Conservation (phyloP, 2,329 filamentous ascomycete species). For the Chrysoporthe puriensis region DNA sequence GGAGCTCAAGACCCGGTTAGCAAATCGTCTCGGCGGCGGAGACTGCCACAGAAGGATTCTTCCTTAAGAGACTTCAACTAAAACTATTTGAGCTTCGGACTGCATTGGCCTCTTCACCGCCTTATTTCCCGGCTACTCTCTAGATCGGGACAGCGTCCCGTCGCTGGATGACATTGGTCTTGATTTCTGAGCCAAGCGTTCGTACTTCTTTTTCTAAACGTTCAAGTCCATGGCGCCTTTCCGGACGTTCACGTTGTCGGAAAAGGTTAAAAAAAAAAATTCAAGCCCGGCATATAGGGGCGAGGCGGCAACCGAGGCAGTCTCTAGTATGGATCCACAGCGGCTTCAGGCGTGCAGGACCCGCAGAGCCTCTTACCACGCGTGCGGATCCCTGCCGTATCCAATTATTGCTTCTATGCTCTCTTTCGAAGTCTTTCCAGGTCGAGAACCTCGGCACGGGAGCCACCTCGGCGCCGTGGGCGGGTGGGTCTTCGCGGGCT, state of each 20-base stretch:
- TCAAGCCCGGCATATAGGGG: neutral
- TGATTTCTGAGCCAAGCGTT: neutral
- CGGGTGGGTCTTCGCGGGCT: constrained; percentile 2
- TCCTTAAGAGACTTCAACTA: neutral
- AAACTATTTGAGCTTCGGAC: neutral
- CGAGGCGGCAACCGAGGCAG: constrained; percentile 19
- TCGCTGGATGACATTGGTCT: neutral
- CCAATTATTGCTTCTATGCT: constrained; percentile 5
- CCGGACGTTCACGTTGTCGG: neutral
- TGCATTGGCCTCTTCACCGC: constrained; percentile 8
- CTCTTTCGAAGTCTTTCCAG: neutral
- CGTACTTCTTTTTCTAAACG: neutral
- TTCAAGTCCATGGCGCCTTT: too few species aligned
- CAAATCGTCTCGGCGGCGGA: neutral
- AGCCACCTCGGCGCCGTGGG: constrained; percentile 8
- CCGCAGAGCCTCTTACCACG: constrained; percentile 26
- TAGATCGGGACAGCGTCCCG: neutral
- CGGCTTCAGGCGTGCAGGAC: constrained; percentile 13
- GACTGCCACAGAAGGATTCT: neutral
- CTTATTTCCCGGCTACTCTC: neutral
- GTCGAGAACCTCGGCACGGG: constrained; percentile 23
- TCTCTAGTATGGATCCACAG: neutral
- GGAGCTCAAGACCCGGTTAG: neutral
- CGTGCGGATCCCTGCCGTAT: constrained; percentile 13
- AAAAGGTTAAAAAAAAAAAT: neutral